A percentile compares a stretch with the other conserved stretches of the same genome.
Conservation (phyloP, 805 yeast genomes). For the Danielozyma ontarioensis region DNA sequence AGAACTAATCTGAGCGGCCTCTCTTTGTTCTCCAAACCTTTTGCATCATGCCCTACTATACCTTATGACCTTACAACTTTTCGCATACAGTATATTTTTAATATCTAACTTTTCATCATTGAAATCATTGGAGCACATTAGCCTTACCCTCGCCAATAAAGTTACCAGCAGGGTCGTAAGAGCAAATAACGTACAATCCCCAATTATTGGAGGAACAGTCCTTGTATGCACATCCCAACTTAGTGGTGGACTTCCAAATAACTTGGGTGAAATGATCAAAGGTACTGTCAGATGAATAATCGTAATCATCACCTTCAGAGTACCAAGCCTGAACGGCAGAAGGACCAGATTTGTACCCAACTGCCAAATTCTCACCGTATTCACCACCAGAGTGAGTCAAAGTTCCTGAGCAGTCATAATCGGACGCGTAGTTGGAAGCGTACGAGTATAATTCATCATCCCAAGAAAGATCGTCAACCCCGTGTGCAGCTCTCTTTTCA, state of each 20-base stretch:
- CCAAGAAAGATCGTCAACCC: conserved; percentile 54
- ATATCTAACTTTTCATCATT: no score
- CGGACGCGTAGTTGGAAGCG: conserved; percentile 44
- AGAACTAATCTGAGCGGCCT: no score
- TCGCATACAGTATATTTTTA: not conserved
- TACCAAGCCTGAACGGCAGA: conserved; percentile 38
- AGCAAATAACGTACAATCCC: conserved; percentile 66
- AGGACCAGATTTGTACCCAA: conserved; percentile 28
- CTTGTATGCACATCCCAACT: conserved; percentile 69
- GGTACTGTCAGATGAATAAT: conserved; percentile 25
- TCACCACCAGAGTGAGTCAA: conserved; percentile 34
- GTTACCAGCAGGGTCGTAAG: conserved; percentile 74
- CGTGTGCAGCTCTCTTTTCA: conserved; percentile 48
- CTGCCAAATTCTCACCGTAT: conserved; percentile 39
- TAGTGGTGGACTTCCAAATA: conserved; percentile 61
- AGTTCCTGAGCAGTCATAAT: conserved; percentile 44
- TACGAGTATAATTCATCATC: conserved; percentile 42
- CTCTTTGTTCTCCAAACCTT: no score
- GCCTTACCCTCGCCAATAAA: conserved; percentile 35
- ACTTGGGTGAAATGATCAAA: conserved; percentile 72
- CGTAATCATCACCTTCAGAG: conserved; percentile 27
- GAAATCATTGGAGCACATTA: conserved; percentile 5
- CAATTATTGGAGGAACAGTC: conserved; percentile 43
- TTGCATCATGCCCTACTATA: no score
- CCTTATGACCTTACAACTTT: not conserved